Percentiles rank a stretch among this genome's conserved stretches.
phyloP scores from a whole-genome alignment of 768 basidiomycete species.

The Boletellus ananiceps region DNA sequence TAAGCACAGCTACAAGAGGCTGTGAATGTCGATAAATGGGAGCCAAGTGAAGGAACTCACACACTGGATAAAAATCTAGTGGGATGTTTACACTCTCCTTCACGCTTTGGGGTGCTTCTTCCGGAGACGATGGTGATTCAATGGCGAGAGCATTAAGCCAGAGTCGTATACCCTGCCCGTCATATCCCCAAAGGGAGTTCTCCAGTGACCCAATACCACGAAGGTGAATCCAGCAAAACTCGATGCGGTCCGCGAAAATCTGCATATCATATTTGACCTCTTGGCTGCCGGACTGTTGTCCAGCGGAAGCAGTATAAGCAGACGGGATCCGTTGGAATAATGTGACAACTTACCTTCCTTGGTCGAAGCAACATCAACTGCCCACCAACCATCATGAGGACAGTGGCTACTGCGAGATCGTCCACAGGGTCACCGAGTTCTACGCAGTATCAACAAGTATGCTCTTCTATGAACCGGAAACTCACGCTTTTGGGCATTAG shows the following conservation, averaged over 20 bases:
- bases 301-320: background rate
- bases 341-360: conserved; percentile 56
- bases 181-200: conserved; percentile 97
- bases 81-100: conserved; percentile 92
- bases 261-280: conserved; percentile 98
- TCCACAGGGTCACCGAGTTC: conserved; percentile 92
- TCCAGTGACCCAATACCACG: conserved; percentile 89
- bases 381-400: conserved; percentile 92
- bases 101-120: conserved; percentile 46
- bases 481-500: conserved; percentile 86
- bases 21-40: conserved; percentile 1
- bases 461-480: background rate
- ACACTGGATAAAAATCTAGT: conserved; percentile 93
- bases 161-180: conserved; percentile 81
- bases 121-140: conserved; percentile 49
- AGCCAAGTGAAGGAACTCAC: conserved; percentile 41
- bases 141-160: conserved; percentile 96
- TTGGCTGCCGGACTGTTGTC: conserved; percentile 65
- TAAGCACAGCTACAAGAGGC: conserved; percentile 70
- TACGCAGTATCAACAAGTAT: conserved; percentile 31
- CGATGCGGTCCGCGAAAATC: conserved; percentile 92
- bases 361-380: conserved; percentile 86
- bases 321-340: background rate
- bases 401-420: conserved; percentile 90
- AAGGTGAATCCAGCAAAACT: conserved; percentile 98